Base-by-base conservation (phyloP, 306 rosid species). In the Aeschynomene evenia region DNA sequence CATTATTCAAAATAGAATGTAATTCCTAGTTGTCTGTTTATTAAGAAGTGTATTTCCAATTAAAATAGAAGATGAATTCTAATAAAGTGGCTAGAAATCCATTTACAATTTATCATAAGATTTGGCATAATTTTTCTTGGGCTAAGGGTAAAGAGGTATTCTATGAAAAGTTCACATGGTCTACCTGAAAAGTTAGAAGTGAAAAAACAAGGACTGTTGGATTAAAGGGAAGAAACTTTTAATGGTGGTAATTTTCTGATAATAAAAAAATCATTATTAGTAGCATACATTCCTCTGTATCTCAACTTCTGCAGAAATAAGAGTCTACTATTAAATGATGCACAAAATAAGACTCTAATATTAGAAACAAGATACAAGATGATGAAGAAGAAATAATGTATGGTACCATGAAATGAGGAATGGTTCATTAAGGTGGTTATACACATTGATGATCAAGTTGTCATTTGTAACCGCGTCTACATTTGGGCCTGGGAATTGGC, bases 401-500 rank as follows among this genome's bases (percentile, higher is more conserved):
- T 6, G 2, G 5, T 36, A 88, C 89, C 95, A 88, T 43, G 95
- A 86, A 29, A 88, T 60, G 72, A 88, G 95, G 74, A 88, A 74
- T 61, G 95, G 91, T 31, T 88, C 91, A 43, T 69, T 67, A 2
- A 88, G 79, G 65, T 79, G 71, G 80, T 86, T 88, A 69, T 65
- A 80, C 43, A 86, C 89, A 46, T 58, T 84, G 80, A 88, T 82
- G 54, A 86, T 79, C 79, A 86, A 63, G 82, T 88, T 88, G 40
- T 84, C 87, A 75, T 88, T 86, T 23, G 95, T 86, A 18, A 86
- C 80, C 39, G 91, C 88, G 24, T 88, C 95, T 28, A 88, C 86
- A 50, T 80, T 86, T 34, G 95, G 89, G 60, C 91, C 95, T 26
- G 91, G 95, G 66, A 86, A 88, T 65, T 88, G 86, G 63, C 87